Evolutionary conservation across 2,329 filamentous ascomycete species (phyloP).

Genomic region (Alternaria sp.): DNA sequence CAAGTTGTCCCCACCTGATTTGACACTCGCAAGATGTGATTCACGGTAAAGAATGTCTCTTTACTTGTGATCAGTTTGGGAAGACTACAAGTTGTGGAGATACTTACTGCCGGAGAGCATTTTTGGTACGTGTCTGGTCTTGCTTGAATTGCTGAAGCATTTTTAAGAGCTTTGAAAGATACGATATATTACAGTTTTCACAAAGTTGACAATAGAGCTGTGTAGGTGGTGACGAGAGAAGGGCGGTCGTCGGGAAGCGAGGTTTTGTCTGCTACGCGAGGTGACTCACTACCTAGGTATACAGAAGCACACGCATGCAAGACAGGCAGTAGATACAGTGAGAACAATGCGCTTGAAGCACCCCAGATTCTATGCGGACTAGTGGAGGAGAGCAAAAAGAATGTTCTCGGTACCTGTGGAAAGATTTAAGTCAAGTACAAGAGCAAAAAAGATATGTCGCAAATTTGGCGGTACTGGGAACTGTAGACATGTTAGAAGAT

Average conservation of each 20-base stretch:
- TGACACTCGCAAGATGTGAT: neutral
- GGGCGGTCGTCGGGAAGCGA: neutral
- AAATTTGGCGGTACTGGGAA: slow-evolving; percentile 40
- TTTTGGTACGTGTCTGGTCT: neutral
- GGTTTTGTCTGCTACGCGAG: neutral
- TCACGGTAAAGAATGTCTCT: slow-evolving; percentile 3
- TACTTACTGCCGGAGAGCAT: slow-evolving; percentile 5
- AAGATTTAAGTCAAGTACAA: neutral
- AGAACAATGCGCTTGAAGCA: neutral
- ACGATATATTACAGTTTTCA: neutral
- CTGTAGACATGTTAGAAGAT: slow-evolving; percentile 32
- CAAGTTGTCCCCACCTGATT: neutral
- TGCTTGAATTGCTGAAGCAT: slow-evolving; percentile 7
- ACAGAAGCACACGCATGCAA: no score
- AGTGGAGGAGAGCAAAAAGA: neutral
- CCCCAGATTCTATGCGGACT: no score
- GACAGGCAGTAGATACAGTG: neutral
- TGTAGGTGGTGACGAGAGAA: neutral
- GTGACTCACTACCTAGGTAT: neutral
- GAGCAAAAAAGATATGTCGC: slow-evolving; percentile 25
- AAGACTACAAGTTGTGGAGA: neutral
- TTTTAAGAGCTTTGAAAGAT: neutral
- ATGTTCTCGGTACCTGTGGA: no score
- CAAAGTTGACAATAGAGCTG: neutral
- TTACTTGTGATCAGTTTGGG: neutral